Evolutionary conservation across 2,329 filamentous ascomycete species (phyloP).

Genomic region (Aschersonia sp.): DNA sequence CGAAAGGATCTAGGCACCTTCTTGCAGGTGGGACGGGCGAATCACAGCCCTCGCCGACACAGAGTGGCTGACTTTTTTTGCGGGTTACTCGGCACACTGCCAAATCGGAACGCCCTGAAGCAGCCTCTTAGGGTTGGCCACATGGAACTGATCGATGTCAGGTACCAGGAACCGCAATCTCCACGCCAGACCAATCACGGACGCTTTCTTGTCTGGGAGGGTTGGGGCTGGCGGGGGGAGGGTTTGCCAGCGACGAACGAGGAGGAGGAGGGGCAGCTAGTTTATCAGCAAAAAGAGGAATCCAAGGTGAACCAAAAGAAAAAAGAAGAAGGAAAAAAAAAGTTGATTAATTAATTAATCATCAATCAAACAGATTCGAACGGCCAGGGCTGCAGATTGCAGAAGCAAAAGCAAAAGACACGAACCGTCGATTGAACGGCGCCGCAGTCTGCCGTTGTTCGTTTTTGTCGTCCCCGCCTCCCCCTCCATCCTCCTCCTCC

Average conservation of each 20-base stretch:
- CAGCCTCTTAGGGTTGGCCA: constrained; percentile 22
- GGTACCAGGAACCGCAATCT: constrained; percentile 23
- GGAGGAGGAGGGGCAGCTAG: background rate
- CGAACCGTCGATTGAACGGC: no score
- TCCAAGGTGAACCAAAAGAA: background rate
- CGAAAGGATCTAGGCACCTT: background rate
- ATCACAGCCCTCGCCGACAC: background rate
- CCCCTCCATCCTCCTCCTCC: no score
- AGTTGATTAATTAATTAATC: no score
- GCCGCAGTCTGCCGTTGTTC: no score
- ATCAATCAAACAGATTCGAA: no score
- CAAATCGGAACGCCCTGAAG: constrained; percentile 1
- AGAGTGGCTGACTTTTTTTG: background rate
- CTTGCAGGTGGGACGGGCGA: background rate
- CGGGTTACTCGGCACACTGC: background rate
- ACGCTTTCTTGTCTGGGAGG: no score
- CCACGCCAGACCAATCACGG: constrained; percentile 15
- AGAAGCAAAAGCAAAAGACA: no score
- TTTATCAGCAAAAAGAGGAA: background rate
- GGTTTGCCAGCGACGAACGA: background rate
- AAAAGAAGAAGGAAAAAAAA: background rate
- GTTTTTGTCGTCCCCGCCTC: no score
- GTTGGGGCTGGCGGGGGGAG: background rate
- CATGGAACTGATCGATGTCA: constrained; percentile 21
- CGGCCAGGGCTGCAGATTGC: no score